Evolutionary conservation across 352 stramenopile species (phyloP), one percentile per base, ranked within the genome.

Genomic region (Thalassiosira livingstoniorum): DNA sequence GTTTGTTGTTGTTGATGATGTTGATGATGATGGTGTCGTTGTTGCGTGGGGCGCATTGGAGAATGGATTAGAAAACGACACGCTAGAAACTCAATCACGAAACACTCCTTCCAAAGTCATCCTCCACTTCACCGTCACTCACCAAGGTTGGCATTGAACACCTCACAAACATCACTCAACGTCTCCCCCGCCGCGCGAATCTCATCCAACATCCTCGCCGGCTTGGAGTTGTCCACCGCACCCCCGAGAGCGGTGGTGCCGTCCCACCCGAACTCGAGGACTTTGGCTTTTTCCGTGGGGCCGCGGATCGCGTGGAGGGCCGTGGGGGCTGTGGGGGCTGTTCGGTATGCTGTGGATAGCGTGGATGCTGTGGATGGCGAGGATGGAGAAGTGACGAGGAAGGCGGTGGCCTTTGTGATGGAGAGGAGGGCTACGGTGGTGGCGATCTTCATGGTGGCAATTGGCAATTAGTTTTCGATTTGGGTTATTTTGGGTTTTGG

Each of bases 61-160:
- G n/a, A n/a, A n/a, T n/a, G n/a, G n/a, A n/a, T n/a, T n/a, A n/a
- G 1, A 45, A 60, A 18, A 61, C 13, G 45, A 62, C 23, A 13
- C 32, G 18, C 35, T 53, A 43, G 57, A 34, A 39, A 25, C 29
- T 32, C 53, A 51, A 47, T 25, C 2, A 60, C 2, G 23, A n/a
- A 62, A 32, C 7, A 31, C 25, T 69, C 13, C 34, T 13, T 42
- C 18, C 21, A 35, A 60, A 39, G 37, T 23, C 42, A 53, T 55
- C 32, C 13, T 27, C 23, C 18, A 25, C 37, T 21, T 21, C 23
- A n/a, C 27, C 25, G 42, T n/a, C 7, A 82, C 76, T 78, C 61
- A 84, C 76, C 77, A 29, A 94, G 70, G 74, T 94, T 94, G 51
- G 89, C 85, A 73, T 94, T 94, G 63, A 92, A 94, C 34, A 92